A percentile compares a stretch with the other conserved stretches of the same genome.
phyloP scores from a whole-genome alignment of 2,329 filamentous ascomycete genomes.

The Grosmannia serpens region DNA sequence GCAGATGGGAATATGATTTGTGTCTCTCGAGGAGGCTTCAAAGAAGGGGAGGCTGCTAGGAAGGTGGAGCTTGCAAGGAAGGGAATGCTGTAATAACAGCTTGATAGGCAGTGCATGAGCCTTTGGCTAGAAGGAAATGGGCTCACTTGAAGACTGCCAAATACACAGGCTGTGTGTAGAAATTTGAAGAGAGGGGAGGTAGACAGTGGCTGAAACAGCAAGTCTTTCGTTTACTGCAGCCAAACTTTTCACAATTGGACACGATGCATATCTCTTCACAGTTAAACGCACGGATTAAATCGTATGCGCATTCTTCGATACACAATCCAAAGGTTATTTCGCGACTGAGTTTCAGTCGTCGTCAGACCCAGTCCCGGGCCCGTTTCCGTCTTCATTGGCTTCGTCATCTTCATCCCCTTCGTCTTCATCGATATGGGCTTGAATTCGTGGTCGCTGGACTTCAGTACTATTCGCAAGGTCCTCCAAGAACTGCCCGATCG shows the following conservation, averaged over 20 bases:
- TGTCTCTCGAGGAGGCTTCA: constrained; percentile 64
- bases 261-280: no score
- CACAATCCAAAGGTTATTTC: no score
- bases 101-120: background rate
- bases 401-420: background rate
- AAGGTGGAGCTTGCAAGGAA: constrained; percentile 75
- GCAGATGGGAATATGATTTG: constrained; percentile 64
- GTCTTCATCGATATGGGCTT: background rate
- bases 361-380: background rate
- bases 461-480: background rate
- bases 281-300: background rate
- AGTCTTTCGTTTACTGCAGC: no score
- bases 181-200: background rate
- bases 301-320: background rate
- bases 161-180: background rate
- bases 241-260: no score
- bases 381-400: background rate
- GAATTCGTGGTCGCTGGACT: background rate
- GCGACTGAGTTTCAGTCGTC: background rate
- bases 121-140: background rate
- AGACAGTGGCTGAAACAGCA: no score
- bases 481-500: background rate
- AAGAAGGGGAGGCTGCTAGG: constrained; percentile 55
- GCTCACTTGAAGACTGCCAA: background rate
- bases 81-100: constrained; percentile 47